A percentile compares a stretch with the other conserved stretches of the same genome.
phyloP scores from a whole-genome alignment of 331 rosid genomes.

The Arachis monticola region DNA sequence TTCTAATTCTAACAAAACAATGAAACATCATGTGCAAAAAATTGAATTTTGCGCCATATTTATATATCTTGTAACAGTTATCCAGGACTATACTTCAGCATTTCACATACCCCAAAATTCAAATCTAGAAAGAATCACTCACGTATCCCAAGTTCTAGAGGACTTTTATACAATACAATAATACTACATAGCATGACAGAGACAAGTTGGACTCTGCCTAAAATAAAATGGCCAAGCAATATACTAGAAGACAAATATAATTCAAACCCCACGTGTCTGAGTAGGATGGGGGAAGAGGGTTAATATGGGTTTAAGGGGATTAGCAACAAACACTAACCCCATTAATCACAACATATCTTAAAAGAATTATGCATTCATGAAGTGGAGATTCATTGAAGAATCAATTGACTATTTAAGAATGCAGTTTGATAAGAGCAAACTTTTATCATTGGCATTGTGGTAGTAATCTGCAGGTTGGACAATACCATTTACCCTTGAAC shows the following conservation, averaged over 20 bases:
- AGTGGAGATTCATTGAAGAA: conserved; percentile 30
- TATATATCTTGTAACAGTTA: not conserved
- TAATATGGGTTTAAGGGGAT: conserved; percentile 3
- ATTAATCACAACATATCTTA: conserved; percentile 25
- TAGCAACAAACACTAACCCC: conserved; percentile 33
- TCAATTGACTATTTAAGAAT: conserved; percentile 14
- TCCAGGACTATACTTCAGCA: not conserved
- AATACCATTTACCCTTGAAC: conserved; percentile 97
- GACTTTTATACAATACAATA: conserved; percentile 20
- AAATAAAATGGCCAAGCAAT: conserved; percentile 26
- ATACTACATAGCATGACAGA: not conserved
- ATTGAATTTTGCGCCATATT: not conserved
- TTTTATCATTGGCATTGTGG: conserved; percentile 59
- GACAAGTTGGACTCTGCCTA: conserved; percentile 7
- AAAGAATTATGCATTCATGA: conserved; percentile 35
- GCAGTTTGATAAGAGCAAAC: conserved; percentile 37
- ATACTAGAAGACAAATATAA: conserved; percentile 7
- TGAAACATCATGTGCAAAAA: not conserved
- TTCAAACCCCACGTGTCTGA: conserved; percentile 8
- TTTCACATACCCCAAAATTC: conserved; percentile 26
- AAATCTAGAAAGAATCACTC: conserved; percentile 20
- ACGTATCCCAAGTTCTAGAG: not conserved
- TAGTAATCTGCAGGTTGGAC: conserved; percentile 81
- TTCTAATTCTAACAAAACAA: not conserved
- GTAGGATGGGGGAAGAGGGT: not conserved